Base-by-base conservation (phyloP, 1,284 basidiomycete genomes). In the Austroboletus sp. region DNA sequence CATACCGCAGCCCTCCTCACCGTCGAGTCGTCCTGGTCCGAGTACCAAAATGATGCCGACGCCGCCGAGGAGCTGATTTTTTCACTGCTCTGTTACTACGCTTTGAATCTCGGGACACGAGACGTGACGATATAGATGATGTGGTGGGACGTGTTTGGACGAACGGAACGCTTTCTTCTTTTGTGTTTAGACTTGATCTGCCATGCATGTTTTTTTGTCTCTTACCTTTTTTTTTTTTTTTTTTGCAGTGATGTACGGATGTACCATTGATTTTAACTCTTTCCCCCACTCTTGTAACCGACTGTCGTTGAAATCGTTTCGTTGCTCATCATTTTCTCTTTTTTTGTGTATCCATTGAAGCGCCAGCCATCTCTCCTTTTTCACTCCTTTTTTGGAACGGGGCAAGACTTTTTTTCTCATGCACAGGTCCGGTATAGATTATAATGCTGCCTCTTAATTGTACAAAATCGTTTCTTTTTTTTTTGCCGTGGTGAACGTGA, bases 381-480 rank as follows among this genome's bases (percentile, higher is more conserved):
- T 15, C 26, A 31, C 32, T 34, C 41, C 43, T 38, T 45, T 42
- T 58, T 56, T 58, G 51, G 57, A 47, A 49, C 15, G 41, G 50
- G 53, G 44, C 49, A 44, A 23, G 30, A 42, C 41, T 59, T 48
- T 44, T 16, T 29, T 13, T 6, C 10, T 10, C 2, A 4, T 29
- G 1, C 27, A 45, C 47, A 48, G 56, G 58, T 43, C 44, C 51
- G 50, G 57, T 44, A 40, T 62, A 63, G 57, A 63, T 50, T 59
- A 62, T 21, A 21, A 46, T 58, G 51, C 48, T 42, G 27, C 44
- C 44, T 63, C 48, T 42, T 63, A 63, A 61, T 63, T 58, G 55
- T 63, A 63, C 51, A n/a, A 47, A 36, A 17, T 13, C n/a, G 12
- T 32, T 16, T 16, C 15, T n/a, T 32, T 32, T 12, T 32, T 7